Evolutionary conservation across 2,329 filamentous ascomycete species (phyloP).

Genomic region (Aspergillus pseudonomiae): DNA sequence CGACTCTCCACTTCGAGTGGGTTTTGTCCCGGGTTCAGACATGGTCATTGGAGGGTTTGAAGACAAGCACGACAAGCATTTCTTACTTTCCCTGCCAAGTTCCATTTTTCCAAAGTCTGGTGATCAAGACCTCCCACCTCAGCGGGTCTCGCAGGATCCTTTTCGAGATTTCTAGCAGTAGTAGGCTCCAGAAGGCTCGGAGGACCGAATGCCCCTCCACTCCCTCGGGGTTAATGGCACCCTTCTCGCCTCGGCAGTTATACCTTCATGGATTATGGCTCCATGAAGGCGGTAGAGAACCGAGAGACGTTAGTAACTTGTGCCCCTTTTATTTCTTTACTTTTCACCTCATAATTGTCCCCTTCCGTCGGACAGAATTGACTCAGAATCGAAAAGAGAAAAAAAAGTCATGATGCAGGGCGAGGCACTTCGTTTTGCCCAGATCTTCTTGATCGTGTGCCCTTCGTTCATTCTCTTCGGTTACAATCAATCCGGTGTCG

Average conservation of each 20-base stretch:
- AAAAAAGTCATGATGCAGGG: slow-evolving; percentile 3
- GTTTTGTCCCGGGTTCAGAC: neutral
- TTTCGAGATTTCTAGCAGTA: no score
- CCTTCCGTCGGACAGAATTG: neutral
- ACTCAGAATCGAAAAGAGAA: neutral
- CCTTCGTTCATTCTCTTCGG: slow-evolving; percentile 53
- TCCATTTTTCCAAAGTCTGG: neutral
- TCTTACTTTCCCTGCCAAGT: neutral
- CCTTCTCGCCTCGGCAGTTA: neutral
- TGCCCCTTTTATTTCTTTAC: neutral
- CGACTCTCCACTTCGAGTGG: neutral
- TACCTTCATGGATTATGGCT: neutral
- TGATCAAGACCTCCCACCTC: neutral
- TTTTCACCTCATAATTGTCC: neutral
- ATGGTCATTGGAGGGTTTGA: neutral
- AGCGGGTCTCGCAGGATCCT: neutral
- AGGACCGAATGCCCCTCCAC: neutral
- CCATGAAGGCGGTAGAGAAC: neutral
- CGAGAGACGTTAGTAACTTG: neutral
- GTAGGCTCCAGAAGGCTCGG: neutral
- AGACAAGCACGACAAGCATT: slow-evolving; percentile 3
- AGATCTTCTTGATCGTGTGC: slow-evolving; percentile 25
- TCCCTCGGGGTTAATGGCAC: neutral
- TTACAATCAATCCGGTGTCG: slow-evolving; percentile 57
- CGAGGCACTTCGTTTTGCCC: slow-evolving; percentile 13